Percentiles rank a stretch among this genome's conserved stretches.
Conservation (phyloP, 1,284 basidiomycete species). For the Ceratobasidium theobromae region DNA sequence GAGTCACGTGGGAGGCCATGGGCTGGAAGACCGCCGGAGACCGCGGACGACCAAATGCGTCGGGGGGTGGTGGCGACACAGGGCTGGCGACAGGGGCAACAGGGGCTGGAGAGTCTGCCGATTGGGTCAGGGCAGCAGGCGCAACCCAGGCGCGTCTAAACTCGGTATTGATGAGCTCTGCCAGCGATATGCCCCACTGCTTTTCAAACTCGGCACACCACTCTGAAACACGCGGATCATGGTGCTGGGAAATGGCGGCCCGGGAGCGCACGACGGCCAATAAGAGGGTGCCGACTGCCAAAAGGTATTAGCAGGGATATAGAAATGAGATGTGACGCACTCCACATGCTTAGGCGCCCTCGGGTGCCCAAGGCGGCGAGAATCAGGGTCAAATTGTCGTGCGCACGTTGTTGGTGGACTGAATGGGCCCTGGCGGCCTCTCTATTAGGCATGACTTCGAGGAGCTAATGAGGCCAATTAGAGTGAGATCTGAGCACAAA, state of each 20-base stretch:
- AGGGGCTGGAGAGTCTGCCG: not conserved
- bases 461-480: not conserved
- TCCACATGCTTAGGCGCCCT: slow-evolving; percentile 63
- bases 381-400: slow-evolving; percentile 58
- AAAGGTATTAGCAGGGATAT: not conserved
- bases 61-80: not conserved
- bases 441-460: slow-evolving; percentile 23
- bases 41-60: not conserved
- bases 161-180: slow-evolving; percentile 31
- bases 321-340: slow-evolving; percentile 49
- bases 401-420: slow-evolving; percentile 45
- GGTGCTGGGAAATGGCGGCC: slow-evolving; percentile 9
- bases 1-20: not conserved
- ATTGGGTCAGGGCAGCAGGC: not conserved
- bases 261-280: slow-evolving; percentile 26
- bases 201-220: slow-evolving; percentile 35
- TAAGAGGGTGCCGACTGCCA: slow-evolving; percentile 14
- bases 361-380: slow-evolving; percentile 62
- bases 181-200: slow-evolving; percentile 34
- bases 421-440: slow-evolving; percentile 16
- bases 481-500: not conserved
- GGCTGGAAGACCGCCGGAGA: not conserved
- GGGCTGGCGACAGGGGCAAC: not conserved
- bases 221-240: slow-evolving; percentile 29
- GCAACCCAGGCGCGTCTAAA: slow-evolving; percentile 33